These are phyloP conservation scores for Casuarina equisetifolia DNA, from an alignment of 306 rosid species.

Conservation along the genomic window DNA sequence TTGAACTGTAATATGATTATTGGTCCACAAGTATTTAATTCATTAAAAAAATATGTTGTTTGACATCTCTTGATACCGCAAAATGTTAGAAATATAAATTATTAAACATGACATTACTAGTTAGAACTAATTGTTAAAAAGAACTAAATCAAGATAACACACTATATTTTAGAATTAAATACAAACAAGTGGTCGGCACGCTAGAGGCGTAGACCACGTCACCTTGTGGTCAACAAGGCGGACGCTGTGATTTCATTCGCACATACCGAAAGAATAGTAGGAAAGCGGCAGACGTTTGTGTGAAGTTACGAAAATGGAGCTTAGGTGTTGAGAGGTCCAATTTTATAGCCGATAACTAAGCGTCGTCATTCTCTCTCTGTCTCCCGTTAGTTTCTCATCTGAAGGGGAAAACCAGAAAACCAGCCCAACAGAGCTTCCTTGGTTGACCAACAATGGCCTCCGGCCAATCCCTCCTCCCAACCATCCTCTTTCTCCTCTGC, in stretches of 20 bases:
- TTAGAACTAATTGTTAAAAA: no score
- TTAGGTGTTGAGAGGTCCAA: neutral
- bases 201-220: no score
- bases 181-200: no score
- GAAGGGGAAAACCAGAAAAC: slow-evolving; percentile 34
- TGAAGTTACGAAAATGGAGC: no score
- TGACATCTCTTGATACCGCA: no score
- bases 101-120: no score
- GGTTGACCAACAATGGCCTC: slow-evolving; percentile 47
- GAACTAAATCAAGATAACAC: no score
- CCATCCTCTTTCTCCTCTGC: slow-evolving; percentile 21
- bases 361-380: neutral
- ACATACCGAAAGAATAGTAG: neutral
- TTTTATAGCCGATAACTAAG: no score
- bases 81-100: no score
- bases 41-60: no score
- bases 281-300: no score
- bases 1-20: neutral
- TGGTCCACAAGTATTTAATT: neutral
- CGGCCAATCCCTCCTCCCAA: neutral
- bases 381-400: neutral
- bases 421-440: slow-evolving; percentile 18
- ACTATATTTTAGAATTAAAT: no score
- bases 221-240: neutral
- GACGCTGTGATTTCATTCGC: neutral